Evolutionary conservation across 2,329 filamentous ascomycete genomes (phyloP), one percentile per base, ranked within the genome.

Genomic region (Knoxdaviesia proteae): DNA sequence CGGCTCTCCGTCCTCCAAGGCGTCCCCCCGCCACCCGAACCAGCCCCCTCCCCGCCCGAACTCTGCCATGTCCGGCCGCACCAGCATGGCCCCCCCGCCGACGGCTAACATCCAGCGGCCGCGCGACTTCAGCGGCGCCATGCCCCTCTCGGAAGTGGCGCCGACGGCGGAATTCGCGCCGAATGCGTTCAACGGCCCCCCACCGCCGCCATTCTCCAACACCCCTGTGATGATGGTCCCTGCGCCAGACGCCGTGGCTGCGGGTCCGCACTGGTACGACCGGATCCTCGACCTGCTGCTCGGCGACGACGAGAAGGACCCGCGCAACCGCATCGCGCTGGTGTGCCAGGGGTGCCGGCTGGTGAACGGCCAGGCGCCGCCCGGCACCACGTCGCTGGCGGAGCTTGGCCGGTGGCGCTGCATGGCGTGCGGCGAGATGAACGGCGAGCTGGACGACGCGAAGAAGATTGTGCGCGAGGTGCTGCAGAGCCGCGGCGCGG

Each of bases 341-440:
- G 84, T 98, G 44, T 98, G 90, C 60, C 59, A 65, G 33, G 67
- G 71, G 36, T 98, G 90, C 57, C 71, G 84, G 32, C 70, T 94
- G 1, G 87, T 98, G 40, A 98, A 98, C 55, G 90, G 92, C 0
- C 90, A 94, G 56, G 90, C 90, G 4, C 87, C 90, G 2, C 88
- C 90, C 0, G 90, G 90, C 1, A 78, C 81, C 0, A 80, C 75
- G 50, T 73, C 68, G 0, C 61, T 88, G 1, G 74, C 82, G 36
- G 87, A 94, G 42, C 54, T 98, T 1, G 90, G 88, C 2, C 67
- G 68, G 47, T 98, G 90, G 90, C 76, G 78, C 46, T 98, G 90
- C 58, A 80, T 83, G 56, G 74, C 74, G n/a, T 98, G 90, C 54
- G 77, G 79, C 7, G 67, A 74, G 2, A 69, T 71, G 62, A 98